These are phyloP conservation scores for Pseudopithomyces maydicus DNA, from an alignment of 2,329 filamentous ascomycete species.

Conservation along the genomic window DNA sequence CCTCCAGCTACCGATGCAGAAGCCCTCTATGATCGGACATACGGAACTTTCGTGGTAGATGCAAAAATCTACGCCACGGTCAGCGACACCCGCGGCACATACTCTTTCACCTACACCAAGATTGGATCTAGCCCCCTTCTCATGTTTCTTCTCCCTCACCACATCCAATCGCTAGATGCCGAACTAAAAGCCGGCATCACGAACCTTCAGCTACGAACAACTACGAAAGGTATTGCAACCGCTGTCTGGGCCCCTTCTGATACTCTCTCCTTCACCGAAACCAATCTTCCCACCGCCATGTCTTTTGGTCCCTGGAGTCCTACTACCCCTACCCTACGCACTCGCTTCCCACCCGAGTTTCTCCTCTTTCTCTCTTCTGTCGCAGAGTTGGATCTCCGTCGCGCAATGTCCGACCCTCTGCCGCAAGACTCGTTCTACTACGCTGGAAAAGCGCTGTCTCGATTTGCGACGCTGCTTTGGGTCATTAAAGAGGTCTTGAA, in stretches of 20 bases:
- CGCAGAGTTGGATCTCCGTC: constrained; percentile 73
- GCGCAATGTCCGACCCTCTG: constrained; percentile 74
- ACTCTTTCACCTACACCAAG: constrained; percentile 76
- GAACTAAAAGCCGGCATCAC: constrained; percentile 56
- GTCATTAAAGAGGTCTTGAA: constrained; percentile 61
- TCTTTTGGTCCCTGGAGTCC: constrained; percentile 80
- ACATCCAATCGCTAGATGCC: constrained; percentile 74
- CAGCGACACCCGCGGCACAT: constrained; percentile 63
- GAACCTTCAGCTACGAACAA: constrained; percentile 70
- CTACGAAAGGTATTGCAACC: constrained; percentile 81
- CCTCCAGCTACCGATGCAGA: constrained; percentile 64
- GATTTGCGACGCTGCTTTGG: constrained; percentile 52
- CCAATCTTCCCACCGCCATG: constrained; percentile 72
- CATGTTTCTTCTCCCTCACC: constrained; percentile 90
- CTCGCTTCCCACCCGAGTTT: constrained; percentile 52
- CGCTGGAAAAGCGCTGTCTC: constrained; percentile 67
- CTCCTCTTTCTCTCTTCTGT: constrained; percentile 64
- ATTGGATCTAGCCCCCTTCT: constrained; percentile 70
- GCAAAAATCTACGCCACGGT: constrained; percentile 68
- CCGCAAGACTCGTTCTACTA: constrained; percentile 90
- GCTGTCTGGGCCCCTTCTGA: constrained; percentile 62
- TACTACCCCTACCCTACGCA: constrained; percentile 33
- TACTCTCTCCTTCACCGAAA: constrained; percentile 71
- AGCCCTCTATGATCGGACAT: constrained; percentile 72
- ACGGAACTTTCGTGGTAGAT: constrained; percentile 73